Conservation (phyloP, 2,329 filamentous ascomycete species). For the Fusarium sp. region DNA sequence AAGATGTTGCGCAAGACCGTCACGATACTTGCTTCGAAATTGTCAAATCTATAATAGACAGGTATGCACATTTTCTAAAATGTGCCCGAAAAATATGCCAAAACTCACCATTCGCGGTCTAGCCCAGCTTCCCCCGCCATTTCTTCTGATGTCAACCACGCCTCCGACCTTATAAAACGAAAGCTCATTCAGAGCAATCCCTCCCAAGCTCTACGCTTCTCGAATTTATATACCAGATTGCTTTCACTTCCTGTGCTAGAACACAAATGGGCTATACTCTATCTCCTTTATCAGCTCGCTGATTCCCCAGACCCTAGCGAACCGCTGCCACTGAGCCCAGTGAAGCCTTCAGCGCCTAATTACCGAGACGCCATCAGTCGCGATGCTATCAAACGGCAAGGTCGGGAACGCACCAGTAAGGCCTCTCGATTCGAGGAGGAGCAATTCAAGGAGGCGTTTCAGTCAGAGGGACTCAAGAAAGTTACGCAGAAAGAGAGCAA, state of each 20-base stretch:
- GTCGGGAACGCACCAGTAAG: constrained; percentile 49
- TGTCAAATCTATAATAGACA: constrained; percentile 61
- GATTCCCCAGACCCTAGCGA: constrained; percentile 70
- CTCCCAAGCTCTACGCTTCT: constrained; percentile 83
- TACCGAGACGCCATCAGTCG: constrained; percentile 51
- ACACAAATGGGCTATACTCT: constrained; percentile 97
- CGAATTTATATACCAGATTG: constrained; percentile 89
- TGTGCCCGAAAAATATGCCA: not conserved
- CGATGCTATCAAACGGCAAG: constrained; percentile 50
- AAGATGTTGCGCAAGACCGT: constrained; percentile 73
- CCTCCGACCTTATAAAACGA: constrained; percentile 90
- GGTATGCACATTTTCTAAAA: constrained; percentile 46
- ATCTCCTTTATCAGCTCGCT: constrained; percentile 85
- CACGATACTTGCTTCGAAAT: constrained; percentile 69
- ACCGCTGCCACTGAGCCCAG: constrained; percentile 57
- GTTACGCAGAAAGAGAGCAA: constrained; percentile 54
- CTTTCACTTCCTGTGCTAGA: constrained; percentile 90
- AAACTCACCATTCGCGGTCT: constrained; percentile 10
- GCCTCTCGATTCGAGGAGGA: constrained; percentile 57
- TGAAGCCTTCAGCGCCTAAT: constrained; percentile 51
- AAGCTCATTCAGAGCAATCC: constrained; percentile 82
- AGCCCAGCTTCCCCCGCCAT: constrained; percentile 64
- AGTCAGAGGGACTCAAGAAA: constrained; percentile 60
- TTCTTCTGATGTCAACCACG: constrained; percentile 84
- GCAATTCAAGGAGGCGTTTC: constrained; percentile 62